Conservation (phyloP, 768 basidiomycete genomes). For the Fistulinella prunicolor region DNA sequence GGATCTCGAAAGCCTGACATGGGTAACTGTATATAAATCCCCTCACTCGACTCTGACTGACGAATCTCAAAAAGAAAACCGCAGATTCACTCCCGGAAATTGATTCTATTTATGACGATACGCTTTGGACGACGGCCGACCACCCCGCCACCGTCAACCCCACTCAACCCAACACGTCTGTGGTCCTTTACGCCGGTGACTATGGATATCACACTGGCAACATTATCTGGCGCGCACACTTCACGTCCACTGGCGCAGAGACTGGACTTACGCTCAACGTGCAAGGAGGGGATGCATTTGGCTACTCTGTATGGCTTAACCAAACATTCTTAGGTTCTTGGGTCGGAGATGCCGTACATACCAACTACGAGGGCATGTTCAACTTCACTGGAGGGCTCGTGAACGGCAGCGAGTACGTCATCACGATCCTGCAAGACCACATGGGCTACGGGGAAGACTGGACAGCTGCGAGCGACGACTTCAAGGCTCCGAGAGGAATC, state of each 20-base stretch:
- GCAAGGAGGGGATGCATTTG: conserved; percentile 47
- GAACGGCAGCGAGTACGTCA: conserved; percentile 36
- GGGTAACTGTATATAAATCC: conserved; percentile 4
- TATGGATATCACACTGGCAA: conserved; percentile 53
- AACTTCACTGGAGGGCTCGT: conserved; percentile 6
- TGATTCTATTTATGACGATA: conserved; percentile 37
- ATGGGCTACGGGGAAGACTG: conserved; percentile 51
- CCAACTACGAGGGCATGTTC: conserved; percentile 18
- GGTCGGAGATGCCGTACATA: conserved; percentile 15
- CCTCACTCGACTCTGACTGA: conserved; percentile 1
- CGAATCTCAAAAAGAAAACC: conserved; percentile 18
- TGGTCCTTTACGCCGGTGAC: conserved; percentile 46
- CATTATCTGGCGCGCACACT: conserved; percentile 51
- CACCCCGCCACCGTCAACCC: conserved; percentile 44
- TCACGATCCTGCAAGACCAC: conserved; percentile 54
- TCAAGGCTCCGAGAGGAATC: conserved; percentile 50
- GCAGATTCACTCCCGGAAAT: conserved; percentile 37
- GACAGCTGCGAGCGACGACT: conserved; percentile 40
- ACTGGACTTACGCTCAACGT: conserved; percentile 41
- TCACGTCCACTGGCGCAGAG: conserved; percentile 45
- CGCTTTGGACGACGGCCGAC: conserved; percentile 42
- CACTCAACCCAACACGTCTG: conserved; percentile 34
- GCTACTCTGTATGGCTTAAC: conserved; percentile 49
- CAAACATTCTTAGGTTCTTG: conserved; percentile 45
- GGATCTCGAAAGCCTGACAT: conserved; percentile 17